phyloP scores from a whole-genome alignment of 495 filamentous ascomycete genomes.

The Talaromyces wortmannii region DNA sequence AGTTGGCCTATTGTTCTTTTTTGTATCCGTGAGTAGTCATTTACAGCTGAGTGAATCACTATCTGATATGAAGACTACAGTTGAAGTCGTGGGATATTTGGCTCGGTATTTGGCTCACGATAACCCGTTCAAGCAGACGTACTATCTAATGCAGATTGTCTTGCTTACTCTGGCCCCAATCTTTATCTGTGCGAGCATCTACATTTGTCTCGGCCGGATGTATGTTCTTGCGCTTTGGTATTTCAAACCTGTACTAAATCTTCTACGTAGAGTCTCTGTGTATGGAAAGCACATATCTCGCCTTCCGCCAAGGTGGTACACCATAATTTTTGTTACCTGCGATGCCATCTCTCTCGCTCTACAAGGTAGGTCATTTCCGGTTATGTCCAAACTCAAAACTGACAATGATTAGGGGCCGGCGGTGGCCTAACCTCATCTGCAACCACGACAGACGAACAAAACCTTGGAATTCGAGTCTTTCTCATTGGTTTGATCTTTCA shows the following conservation, averaged over 20 bases:
- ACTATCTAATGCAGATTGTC: conserved; percentile 33
- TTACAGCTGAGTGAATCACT: too few relatives aligned
- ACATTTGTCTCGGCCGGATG: conserved; percentile 48
- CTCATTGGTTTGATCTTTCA: conserved; percentile 49
- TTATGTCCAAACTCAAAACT: too few relatives aligned
- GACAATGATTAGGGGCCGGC: too few relatives aligned
- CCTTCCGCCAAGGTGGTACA: conserved; percentile 41
- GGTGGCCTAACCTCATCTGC: too few relatives aligned
- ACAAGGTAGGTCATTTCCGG: conserved; percentile 13
- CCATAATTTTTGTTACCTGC: conserved; percentile 43
- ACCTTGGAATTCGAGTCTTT: conserved; percentile 40
- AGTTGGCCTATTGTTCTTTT: too few relatives aligned
- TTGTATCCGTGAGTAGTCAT: too few relatives aligned
- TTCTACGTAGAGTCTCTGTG: conserved; percentile 2
- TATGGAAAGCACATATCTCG: conserved; percentile 39
- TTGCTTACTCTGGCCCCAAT: conserved; percentile 47
- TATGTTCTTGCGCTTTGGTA: conserved; percentile 18
- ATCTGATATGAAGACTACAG: too few relatives aligned
- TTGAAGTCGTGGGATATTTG: conserved; percentile 28
- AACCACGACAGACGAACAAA: too few relatives aligned
- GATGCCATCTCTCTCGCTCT: conserved; percentile 47
- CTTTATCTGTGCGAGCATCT: conserved; percentile 49
- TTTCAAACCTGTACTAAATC: too few relatives aligned
- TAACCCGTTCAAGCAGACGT: conserved; percentile 23
- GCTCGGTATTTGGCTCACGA: conserved; percentile 20